Evolutionary conservation across 371 early-diverging fungal genomes (phyloP), one percentile per base, ranked within the genome.

Genomic region (Entomophthora muscae): DNA sequence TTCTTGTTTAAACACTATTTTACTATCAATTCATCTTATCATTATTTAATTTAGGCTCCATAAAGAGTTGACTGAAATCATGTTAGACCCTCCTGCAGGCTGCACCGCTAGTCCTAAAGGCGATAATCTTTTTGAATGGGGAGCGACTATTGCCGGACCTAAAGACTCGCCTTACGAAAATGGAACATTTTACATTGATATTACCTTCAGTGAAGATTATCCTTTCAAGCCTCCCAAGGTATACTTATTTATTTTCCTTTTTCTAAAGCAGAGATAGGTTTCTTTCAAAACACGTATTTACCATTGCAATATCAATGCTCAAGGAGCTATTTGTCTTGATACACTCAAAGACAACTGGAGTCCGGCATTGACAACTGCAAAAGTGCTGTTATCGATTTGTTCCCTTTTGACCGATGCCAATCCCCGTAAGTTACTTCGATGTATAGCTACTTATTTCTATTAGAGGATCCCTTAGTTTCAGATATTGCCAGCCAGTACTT

Each of bases 81-180:
- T 83, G 65, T 78, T 93, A 53, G 93, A 94, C 71, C 97, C 97
- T 17, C 97, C 97, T 32, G 84, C 83, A 67, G 90, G 91, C 72
- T 90, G 91, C 88, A 90, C 84, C 83, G 97, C 97, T 55, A 91
- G 94, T 23, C 97, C 97, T 1, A 95, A 93, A 69, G 91, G 90
- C 30, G 96, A 95, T 71, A 92, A 93, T 67, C 72, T 96, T 60
- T 95, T 87, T 72, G 94, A 95, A 66, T 96, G 97, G 97, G 86
- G 88, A 0, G 83, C 94, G 26, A 95, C 96, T 7, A 91, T 96
- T 65, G 80, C 82, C 65, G 97, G 99, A 1, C 98, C 98, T 3
- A 73, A 78, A 33, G 87, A 79, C 27, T 86, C 83, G 24, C 85
- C 91, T 12, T 94, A 92, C 67, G 78, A 69, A 23, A 79, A 78